Percentiles rank a stretch among this genome's conserved stretches.
Evolutionary conservation across 2,329 filamentous ascomycete genomes (phyloP).

Genomic region (Apiospora pterosperma): DNA sequence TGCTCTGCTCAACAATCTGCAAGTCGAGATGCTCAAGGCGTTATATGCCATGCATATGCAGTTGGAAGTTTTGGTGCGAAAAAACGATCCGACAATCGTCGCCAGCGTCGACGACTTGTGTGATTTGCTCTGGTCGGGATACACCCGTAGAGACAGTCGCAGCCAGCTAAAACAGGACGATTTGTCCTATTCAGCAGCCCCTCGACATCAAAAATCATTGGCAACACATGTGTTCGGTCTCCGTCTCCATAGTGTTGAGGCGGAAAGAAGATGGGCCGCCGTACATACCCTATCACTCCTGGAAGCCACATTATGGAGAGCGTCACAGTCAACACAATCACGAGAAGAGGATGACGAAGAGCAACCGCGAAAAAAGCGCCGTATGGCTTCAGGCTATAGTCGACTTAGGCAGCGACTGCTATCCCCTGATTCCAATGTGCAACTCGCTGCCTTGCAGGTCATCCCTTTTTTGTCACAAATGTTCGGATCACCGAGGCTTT

Average conservation of each 20-base stretch:
- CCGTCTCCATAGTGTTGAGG: constrained; percentile 47
- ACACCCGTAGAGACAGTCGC: constrained; percentile 66
- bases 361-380: constrained; percentile 51
- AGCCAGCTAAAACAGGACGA: constrained; percentile 78
- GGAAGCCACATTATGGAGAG: constrained; percentile 43
- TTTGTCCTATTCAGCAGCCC: constrained; percentile 53
- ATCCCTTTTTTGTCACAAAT: constrained; percentile 54
- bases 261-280: constrained; percentile 58
- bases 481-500: constrained; percentile 46
- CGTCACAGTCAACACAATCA: constrained; percentile 16
- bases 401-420: constrained; percentile 48
- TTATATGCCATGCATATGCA: constrained; percentile 65
- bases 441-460: constrained; percentile 53
- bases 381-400: constrained; percentile 38
- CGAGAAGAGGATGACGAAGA: constrained; percentile 26
- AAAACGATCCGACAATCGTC: constrained; percentile 34
- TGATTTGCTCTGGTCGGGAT: constrained; percentile 74
- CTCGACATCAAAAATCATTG: constrained; percentile 41
- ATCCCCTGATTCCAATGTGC: constrained; percentile 39
- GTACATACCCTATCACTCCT: constrained; percentile 57
- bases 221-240: constrained; percentile 50
- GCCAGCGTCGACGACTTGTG: constrained; percentile 61
- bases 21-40: constrained; percentile 74
- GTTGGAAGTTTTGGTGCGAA: constrained; percentile 53
- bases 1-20: constrained; percentile 58